Base-by-base conservation (phyloP, 169 alveolate genomes). In the Plasmodium fragile region DNA sequence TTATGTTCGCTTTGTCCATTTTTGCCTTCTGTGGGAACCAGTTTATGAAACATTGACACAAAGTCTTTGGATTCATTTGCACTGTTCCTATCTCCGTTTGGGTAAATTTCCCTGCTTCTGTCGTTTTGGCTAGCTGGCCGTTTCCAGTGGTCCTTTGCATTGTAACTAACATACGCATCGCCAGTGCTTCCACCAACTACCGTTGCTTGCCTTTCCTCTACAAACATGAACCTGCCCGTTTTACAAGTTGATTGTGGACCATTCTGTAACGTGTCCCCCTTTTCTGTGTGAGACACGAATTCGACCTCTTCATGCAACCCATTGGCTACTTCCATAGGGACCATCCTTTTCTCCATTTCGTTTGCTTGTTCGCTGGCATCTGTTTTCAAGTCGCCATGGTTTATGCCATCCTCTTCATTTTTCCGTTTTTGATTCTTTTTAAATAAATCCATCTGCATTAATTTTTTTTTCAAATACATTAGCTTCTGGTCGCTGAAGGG, bases 401-500 rank as follows among this genome's bases (percentile, higher is more conserved):
- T 75, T 59, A n/a, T 16, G 25, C 34, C 55, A 11, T 82, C 30
- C 71, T 13, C 45, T 36, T 32, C 72, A 59, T 53, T 81, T 65
- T 55, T 55, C 71, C 70, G 53, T 71, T 65, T 82, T 36, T 82
- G 65, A 28, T 70, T 65, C 81, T 30, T 69, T 82, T 69, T 82
- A 39, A 16, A 69, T 36, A 18, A 34, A 11, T 82, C 52, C 52
- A 82, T 28, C 25, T 82, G 53, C 34, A 82, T 82, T 73, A 82
- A 82, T 53, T 82, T 82, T 30, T 70, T 65, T 70, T 82, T 82
- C 52, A 82, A 70, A 70, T 82, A 82, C 13, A 65, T 34, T 39
- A 82, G 52, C 43, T 82, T 82, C 45, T 82, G 39, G 11, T 82
- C 92, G 18, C 52, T 82, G 34, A 69, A 82, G n/a, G 69, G 70